phyloP scores from a whole-genome alignment of 140 eudicot genomes.

The Bidens hawaiensis region DNA sequence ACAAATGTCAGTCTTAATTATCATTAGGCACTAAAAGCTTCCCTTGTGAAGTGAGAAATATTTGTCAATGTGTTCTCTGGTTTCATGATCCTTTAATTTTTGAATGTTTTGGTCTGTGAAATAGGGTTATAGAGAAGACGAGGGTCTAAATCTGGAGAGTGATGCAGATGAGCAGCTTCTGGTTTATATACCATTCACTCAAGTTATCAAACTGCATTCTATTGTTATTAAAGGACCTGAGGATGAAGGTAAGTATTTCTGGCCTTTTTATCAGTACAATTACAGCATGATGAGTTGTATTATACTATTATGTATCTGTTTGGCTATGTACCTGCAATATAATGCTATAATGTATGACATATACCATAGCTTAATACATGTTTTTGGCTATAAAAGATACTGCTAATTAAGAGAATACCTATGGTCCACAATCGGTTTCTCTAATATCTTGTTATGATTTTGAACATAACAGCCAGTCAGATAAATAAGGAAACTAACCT shows the following conservation, averaged over 20 bases:
- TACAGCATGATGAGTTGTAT: neutral
- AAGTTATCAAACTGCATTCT: conserved; percentile 86
- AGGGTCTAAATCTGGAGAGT: conserved; percentile 83
- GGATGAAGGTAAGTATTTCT: conserved; percentile 65
- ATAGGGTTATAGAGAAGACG: conserved; percentile 97
- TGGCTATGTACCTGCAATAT: neutral
- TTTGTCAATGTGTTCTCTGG: neutral
- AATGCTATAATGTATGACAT: too few species aligned
- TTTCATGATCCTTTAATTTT: neutral
- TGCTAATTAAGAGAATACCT: neutral
- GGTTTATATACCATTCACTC: conserved; percentile 83
- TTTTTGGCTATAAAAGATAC: too few species aligned
- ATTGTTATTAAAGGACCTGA: conserved; percentile 72
- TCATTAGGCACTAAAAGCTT: too few species aligned
- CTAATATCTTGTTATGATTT: neutral
- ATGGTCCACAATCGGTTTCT: neutral
- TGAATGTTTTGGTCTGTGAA: conserved; percentile 17
- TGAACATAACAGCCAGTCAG: neutral
- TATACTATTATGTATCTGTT: neutral
- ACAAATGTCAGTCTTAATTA: too few species aligned
- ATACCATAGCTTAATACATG: too few species aligned
- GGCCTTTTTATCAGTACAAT: too few species aligned
- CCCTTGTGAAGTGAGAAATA: neutral
- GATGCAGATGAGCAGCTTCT: conserved; percentile 98
- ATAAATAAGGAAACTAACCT: neutral